Conservation (phyloP, 371 early-diverging fungal species). For the Mucor ambiguus region DNA sequence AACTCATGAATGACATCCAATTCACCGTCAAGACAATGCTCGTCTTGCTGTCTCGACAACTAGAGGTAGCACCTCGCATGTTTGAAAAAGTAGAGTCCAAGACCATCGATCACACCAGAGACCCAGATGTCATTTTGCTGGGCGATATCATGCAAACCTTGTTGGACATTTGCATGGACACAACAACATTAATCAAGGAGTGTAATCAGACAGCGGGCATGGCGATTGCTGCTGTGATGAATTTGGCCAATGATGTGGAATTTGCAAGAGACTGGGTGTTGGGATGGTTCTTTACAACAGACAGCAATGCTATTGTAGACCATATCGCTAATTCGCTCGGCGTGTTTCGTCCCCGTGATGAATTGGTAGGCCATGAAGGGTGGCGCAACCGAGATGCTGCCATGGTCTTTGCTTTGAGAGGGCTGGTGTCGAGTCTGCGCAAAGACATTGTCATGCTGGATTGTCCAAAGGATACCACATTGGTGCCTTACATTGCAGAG, state of each 20-base stretch:
- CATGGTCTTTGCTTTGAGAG: slow-evolving; percentile 58
- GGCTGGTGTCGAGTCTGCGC: slow-evolving; percentile 55
- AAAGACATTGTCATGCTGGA: slow-evolving; percentile 47
- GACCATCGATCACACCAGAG: neutral
- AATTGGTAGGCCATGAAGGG: slow-evolving; percentile 20
- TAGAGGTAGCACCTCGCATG: slow-evolving; percentile 14
- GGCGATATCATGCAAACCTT: slow-evolving; percentile 22
- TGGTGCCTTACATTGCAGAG: slow-evolving; percentile 30
- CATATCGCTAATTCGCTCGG: slow-evolving; percentile 17
- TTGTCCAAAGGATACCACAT: slow-evolving; percentile 19
- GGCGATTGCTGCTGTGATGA: slow-evolving; percentile 46
- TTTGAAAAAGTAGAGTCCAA: slow-evolving; percentile 16
- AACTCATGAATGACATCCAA: slow-evolving; percentile 45
- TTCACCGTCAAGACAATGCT: slow-evolving; percentile 43
- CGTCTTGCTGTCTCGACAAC: slow-evolving; percentile 40
- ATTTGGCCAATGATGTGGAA: slow-evolving; percentile 27
- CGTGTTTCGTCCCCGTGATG: slow-evolving; percentile 14
- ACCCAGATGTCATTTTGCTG: slow-evolving; percentile 22
- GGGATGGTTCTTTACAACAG: slow-evolving; percentile 40
- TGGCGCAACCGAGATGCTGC: slow-evolving; percentile 46
- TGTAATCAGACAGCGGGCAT: slow-evolving; percentile 54
- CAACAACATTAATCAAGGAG: slow-evolving; percentile 42
- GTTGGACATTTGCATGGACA: slow-evolving; percentile 36
- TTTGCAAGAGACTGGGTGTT: slow-evolving; percentile 38
- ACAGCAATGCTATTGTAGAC: slow-evolving; percentile 1